Conservation (phyloP, 176 grass and related monocot species). For the Zoysia pacifica region DNA sequence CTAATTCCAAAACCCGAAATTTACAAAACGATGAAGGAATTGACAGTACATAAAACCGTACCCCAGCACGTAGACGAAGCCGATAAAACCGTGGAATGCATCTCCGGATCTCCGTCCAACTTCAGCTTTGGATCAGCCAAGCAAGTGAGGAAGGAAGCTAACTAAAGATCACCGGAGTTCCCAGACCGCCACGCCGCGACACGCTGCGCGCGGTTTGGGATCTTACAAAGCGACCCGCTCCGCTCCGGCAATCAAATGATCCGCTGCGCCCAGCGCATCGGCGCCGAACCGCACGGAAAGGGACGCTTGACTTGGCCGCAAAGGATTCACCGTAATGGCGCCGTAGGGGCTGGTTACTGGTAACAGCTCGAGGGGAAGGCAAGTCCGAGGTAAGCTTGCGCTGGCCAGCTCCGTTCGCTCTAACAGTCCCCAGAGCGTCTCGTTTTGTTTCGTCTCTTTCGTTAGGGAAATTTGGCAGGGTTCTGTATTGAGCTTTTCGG, state of each 20-base stretch:
- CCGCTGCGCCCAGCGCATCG: background rate
- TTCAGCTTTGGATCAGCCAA: background rate
- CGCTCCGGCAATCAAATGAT: background rate
- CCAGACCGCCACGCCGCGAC: background rate
- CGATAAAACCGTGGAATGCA: background rate
- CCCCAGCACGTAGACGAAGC: background rate
- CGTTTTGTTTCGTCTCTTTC: background rate
- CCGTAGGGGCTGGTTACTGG: slow-evolving; percentile 1
- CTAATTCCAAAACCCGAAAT: background rate
- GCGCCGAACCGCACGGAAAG: slow-evolving; percentile 36
- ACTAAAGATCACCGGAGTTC: background rate
- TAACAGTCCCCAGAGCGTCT: background rate
- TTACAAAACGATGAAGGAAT: background rate
- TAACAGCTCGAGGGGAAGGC: background rate
- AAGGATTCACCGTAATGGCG: slow-evolving; percentile 33
- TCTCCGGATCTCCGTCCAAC: background rate
- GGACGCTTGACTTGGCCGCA: slow-evolving; percentile 36
- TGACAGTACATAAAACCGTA: background rate
- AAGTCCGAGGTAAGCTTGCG: background rate
- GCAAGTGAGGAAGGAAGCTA: background rate
- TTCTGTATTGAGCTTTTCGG: no score
- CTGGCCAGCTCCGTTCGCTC: background rate
- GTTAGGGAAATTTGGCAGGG: background rate
- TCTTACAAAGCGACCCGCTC: background rate
- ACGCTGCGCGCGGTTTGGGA: background rate